phyloP scores from a whole-genome alignment of 805 yeast genomes.

The Saccharomycodes ludwigii region DNA sequence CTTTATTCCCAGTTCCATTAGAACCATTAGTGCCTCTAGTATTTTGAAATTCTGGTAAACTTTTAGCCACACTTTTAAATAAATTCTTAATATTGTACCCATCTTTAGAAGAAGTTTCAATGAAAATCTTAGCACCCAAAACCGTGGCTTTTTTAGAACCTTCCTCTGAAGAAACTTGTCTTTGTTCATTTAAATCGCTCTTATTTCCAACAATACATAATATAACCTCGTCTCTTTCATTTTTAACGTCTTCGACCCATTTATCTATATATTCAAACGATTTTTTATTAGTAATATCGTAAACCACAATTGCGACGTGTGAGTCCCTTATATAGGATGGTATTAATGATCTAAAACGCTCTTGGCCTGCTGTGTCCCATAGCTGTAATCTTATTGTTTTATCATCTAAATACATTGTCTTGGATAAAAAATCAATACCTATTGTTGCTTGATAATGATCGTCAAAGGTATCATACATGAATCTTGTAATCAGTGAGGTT shows the following conservation, averaged over 20 bases:
- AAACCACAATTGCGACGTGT: constrained; percentile 93
- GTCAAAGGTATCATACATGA: constrained; percentile 96
- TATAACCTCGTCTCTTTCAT: constrained; percentile 75
- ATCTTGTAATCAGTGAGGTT: constrained; percentile 90
- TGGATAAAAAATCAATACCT: constrained; percentile 90
- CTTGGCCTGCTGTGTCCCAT: constrained; percentile 99
- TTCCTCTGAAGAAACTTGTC: constrained; percentile 75
- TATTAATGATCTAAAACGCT: constrained; percentile 84
- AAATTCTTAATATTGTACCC: constrained; percentile 87
- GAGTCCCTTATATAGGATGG: constrained; percentile 94
- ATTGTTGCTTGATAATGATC: constrained; percentile 92
- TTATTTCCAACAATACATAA: constrained; percentile 89
- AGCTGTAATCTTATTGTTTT: constrained; percentile 88
- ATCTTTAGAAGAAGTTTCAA: constrained; percentile 91
- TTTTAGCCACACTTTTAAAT: constrained; percentile 83
- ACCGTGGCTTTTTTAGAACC: constrained; percentile 67
- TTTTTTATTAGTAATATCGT: constrained; percentile 80
- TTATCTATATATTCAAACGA: constrained; percentile 74
- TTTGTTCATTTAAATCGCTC: constrained; percentile 64
- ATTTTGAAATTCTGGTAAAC: constrained; percentile 70
- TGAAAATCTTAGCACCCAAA: constrained; percentile 65
- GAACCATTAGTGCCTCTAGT: too few species aligned
- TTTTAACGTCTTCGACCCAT: constrained; percentile 91
- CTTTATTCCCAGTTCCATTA: too few species aligned
- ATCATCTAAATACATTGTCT: constrained; percentile 91